These are phyloP conservation scores for Xylaria sp. DNA, from an alignment of 2,329 filamentous ascomycete species.

Conservation along the genomic window DNA sequence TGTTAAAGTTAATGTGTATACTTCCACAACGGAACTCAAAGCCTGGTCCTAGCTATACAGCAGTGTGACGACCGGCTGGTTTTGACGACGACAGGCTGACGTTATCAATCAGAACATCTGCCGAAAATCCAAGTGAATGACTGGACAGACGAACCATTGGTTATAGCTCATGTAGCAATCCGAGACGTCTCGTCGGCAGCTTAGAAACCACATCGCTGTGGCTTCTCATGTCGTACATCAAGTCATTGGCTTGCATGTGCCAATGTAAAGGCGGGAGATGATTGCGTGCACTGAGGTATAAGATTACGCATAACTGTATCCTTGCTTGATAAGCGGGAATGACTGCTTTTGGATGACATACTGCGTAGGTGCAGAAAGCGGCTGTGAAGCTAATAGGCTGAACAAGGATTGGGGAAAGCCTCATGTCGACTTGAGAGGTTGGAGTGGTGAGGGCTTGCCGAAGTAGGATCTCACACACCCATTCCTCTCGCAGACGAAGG, in stretches of 20 bases:
- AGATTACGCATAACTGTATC: neutral
- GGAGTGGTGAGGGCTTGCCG: neutral
- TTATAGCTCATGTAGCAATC: neutral
- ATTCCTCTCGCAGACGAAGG: neutral
- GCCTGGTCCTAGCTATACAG: neutral
- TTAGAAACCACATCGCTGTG: neutral
- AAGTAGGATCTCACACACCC: conserved; percentile 9
- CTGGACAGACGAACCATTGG: neutral
- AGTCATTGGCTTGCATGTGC: neutral
- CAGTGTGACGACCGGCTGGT: neutral
- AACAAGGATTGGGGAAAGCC: neutral
- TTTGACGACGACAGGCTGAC: neutral
- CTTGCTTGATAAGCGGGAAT: conserved; percentile 1
- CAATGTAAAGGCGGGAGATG: neutral
- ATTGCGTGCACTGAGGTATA: neutral
- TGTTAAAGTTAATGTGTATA: neutral
- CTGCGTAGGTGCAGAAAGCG: conserved; percentile 1
- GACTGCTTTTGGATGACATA: neutral
- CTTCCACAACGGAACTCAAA: neutral
- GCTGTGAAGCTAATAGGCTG: conserved; percentile 15
- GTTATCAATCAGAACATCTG: neutral
- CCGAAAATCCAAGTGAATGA: neutral
- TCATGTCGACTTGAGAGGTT: neutral
- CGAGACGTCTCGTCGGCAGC: neutral
- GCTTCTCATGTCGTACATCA: neutral